Evolutionary conservation across 2,329 filamentous ascomycete genomes (phyloP).

Genomic region (Botrytis aclada): DNA sequence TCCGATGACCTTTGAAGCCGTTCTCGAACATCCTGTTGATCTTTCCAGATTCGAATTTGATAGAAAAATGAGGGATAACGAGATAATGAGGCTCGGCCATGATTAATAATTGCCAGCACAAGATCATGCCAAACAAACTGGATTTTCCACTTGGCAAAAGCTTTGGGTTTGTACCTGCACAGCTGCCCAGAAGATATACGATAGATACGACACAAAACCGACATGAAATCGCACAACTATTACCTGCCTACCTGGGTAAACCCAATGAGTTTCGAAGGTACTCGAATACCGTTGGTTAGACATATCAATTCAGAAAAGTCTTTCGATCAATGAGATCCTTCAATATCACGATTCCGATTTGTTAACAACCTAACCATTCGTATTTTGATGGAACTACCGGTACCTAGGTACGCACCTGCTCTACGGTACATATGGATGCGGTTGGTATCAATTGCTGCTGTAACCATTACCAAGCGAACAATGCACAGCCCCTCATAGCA

Average conservation of each 20-base stretch:
- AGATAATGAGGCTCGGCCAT: background rate
- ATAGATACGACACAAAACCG: background rate
- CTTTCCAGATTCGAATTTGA: background rate
- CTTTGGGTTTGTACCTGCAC: background rate
- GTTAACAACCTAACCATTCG: background rate
- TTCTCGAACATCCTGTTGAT: background rate
- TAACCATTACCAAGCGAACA: background rate
- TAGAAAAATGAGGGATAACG: background rate
- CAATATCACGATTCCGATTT: background rate
- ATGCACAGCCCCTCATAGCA: conserved; percentile 6
- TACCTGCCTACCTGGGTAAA: background rate
- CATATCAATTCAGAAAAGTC: background rate
- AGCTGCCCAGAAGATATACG: background rate
- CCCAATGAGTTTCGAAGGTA: background rate
- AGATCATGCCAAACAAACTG: background rate
- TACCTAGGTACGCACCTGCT: background rate
- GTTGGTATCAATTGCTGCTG: background rate
- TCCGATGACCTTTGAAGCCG: background rate
- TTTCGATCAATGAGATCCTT: background rate
- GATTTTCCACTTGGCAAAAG: background rate
- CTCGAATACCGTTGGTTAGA: background rate
- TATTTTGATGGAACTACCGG: background rate
- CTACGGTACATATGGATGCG: background rate
- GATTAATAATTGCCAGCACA: background rate
- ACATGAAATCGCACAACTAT: background rate